These are phyloP conservation scores for Kodamaea suecica DNA, from an alignment of 1,139 yeast genomes.

Conservation along the genomic window DNA sequence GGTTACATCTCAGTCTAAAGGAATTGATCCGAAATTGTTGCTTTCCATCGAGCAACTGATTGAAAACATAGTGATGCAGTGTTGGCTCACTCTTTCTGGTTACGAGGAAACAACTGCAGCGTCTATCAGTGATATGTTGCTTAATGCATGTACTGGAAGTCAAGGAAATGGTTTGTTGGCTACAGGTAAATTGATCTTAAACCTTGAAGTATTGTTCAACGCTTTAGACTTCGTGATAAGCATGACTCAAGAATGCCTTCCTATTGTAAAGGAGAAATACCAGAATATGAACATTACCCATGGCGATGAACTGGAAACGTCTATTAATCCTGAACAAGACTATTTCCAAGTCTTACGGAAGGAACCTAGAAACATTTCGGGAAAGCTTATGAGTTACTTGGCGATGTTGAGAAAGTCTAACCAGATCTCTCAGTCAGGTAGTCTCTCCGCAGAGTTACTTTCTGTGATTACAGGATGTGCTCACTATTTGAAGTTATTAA, in stretches of 20 bases:
- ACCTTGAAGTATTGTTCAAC: slow-evolving; percentile 70
- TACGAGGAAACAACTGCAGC: slow-evolving; percentile 94
- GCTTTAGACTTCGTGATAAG: slow-evolving; percentile 63
- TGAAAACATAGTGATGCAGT: slow-evolving; percentile 66
- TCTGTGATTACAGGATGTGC: slow-evolving; percentile 90
- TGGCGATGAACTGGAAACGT: slow-evolving; percentile 5
- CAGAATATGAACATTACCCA: slow-evolving; percentile 8
- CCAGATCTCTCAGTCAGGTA: slow-evolving; percentile 53
- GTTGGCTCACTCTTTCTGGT: slow-evolving; percentile 86
- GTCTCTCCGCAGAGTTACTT: slow-evolving; percentile 54
- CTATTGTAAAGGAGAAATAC: slow-evolving; percentile 12
- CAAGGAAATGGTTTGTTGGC: slow-evolving; percentile 68
- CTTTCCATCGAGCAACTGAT: slow-evolving; percentile 60
- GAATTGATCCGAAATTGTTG: slow-evolving; percentile 50
- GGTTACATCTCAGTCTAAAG: slow-evolving; percentile 7
- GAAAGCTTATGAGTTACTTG: slow-evolving; percentile 72
- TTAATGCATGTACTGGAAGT: slow-evolving; percentile 75
- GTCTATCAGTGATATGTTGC: slow-evolving; percentile 88
- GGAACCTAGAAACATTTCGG: slow-evolving; percentile 86
- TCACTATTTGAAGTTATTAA: slow-evolving; percentile 81
- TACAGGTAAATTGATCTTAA: slow-evolving; percentile 70
- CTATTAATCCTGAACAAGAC: slow-evolving; percentile 3
- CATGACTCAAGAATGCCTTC: slow-evolving; percentile 23
- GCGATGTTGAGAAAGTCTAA: slow-evolving; percentile 64
- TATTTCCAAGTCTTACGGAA: slow-evolving; percentile 44